Conservation (phyloP, 2,329 filamentous ascomycete genomes). For the Epichloe bromicola region DNA sequence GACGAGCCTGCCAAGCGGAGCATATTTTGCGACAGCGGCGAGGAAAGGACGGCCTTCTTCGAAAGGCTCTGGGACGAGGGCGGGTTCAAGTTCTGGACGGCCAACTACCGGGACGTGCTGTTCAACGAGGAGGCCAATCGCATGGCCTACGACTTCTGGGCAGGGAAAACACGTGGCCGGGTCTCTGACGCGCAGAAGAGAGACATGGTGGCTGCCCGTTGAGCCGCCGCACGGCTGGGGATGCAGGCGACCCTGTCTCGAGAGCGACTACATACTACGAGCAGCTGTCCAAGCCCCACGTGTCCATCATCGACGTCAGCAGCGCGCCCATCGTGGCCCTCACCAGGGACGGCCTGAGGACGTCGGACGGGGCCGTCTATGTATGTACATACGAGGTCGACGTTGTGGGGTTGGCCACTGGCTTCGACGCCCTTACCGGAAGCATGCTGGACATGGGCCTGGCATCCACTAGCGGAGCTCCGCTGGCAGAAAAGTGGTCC, state of each 20-base stretch:
- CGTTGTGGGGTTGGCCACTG: constrained; percentile 31
- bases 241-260: constrained; percentile 34
- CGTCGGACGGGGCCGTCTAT: constrained; percentile 27
- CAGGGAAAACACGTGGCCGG: constrained; percentile 34
- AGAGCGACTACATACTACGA: constrained; percentile 30
- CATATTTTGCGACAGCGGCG: constrained; percentile 40
- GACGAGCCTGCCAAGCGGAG: constrained; percentile 14
- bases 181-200: constrained; percentile 29
- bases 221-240: constrained; percentile 38
- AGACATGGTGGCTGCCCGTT: no score
- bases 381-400: no score
- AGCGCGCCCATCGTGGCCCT: constrained; percentile 27
- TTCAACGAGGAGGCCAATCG: constrained; percentile 32
- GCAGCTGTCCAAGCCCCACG: constrained; percentile 30
- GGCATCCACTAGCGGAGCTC: neutral
- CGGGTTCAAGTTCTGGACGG: constrained; percentile 43
- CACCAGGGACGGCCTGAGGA: constrained; percentile 26
- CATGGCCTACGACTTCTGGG: constrained; percentile 43
- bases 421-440: constrained; percentile 19
- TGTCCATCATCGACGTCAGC: constrained; percentile 29
- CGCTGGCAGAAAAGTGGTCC: neutral
- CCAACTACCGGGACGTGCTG: constrained; percentile 39
- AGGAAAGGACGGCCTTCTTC: constrained; percentile 33
- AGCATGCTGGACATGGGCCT: neutral
- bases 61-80: constrained; percentile 36